phyloP scores from a whole-genome alignment of 1,284 basidiomycete genomes.

The Meripilus lineatus region DNA sequence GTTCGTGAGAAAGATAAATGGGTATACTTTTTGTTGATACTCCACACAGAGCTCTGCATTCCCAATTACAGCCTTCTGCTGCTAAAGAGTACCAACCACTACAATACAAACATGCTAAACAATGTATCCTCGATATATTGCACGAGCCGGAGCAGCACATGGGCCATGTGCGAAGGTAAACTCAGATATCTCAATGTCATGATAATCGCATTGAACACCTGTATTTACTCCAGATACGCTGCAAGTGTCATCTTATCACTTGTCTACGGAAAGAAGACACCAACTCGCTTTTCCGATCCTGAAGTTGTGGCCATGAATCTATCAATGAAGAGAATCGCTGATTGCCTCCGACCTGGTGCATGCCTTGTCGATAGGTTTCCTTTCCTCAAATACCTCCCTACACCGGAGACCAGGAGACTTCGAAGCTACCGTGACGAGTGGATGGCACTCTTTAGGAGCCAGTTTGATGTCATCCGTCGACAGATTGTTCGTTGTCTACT shows the following conservation, averaged over 20 bases:
- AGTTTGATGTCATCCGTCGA: constrained; percentile 39
- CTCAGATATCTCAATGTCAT: no score
- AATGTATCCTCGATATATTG: constrained; percentile 49
- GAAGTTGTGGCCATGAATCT: constrained; percentile 50
- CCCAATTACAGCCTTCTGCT: constrained; percentile 44
- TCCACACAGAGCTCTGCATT: constrained; percentile 39
- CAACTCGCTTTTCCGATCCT: constrained; percentile 39
- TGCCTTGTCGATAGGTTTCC: constrained; percentile 58
- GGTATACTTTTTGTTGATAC: not conserved
- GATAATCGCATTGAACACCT: no score
- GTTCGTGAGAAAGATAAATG: no score
- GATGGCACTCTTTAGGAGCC: constrained; percentile 45
- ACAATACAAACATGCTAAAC: constrained; percentile 41
- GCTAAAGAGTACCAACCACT: constrained; percentile 43
- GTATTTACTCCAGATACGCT: no score
- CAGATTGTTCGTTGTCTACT: constrained; percentile 43
- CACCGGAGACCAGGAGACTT: constrained; percentile 48
- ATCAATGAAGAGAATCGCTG: constrained; percentile 42
- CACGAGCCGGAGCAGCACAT: constrained; percentile 44
- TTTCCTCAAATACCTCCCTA: constrained; percentile 47
- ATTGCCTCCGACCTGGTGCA: constrained; percentile 47
- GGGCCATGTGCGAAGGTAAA: no score
- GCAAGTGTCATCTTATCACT: no score
- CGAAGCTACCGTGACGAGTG: constrained; percentile 52
- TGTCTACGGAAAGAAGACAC: constrained; percentile 43